Base-by-base conservation (phyloP, 2,329 filamentous ascomycete species). In the Alternaria postmessia region DNA sequence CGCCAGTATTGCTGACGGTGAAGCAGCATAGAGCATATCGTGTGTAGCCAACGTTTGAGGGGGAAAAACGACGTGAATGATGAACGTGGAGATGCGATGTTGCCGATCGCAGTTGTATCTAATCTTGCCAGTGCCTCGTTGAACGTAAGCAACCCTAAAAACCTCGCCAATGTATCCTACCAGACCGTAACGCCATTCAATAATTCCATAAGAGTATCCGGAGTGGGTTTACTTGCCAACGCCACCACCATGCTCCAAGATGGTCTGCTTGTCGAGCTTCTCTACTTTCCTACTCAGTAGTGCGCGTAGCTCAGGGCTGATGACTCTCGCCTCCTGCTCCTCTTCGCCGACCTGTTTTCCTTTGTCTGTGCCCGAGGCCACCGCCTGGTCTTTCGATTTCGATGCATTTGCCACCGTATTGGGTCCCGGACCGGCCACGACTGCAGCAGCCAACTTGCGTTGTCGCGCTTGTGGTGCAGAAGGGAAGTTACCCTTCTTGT, bases 401-500 rank as follows among this genome's bases (percentile, higher is more conserved):
- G 71, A 65, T 12, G 66, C 54, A 8, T 63, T 62, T 24, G 70
- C 57, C 8, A 59, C 12, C 11, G 53, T 20, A n/a, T 41, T 67
- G 1, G 74, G 69, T 2, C 64, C 69, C 4, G 73, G 64, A 5
- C 69, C 70, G 2, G 75, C 72, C 52, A 79, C 80, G 24, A 72
- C 64, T 38, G 72, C 68, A 14, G 71, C 61, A 30, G 68, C 70
- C 5, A 82, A 79, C 54, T 83, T 82, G 38, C 86, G 80, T 65
- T 86, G 84, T 42, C 83, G 76, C 4, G 82, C 77, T 36, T 75
- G 74, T 3, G 83, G 81, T 4, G 81, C 76, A 5, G 83, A 81
- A 0, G 93, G 93, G 69, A 97, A 96, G 72, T 92, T 93, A 52
- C 90, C 85, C 78, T 95, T 96, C 81, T 95, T 94, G 79, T 99